Percentiles rank a stretch among this genome's conserved stretches.
phyloP scores from a whole-genome alignment of 2,329 filamentous ascomycete genomes.

The Alternaria infectoria region DNA sequence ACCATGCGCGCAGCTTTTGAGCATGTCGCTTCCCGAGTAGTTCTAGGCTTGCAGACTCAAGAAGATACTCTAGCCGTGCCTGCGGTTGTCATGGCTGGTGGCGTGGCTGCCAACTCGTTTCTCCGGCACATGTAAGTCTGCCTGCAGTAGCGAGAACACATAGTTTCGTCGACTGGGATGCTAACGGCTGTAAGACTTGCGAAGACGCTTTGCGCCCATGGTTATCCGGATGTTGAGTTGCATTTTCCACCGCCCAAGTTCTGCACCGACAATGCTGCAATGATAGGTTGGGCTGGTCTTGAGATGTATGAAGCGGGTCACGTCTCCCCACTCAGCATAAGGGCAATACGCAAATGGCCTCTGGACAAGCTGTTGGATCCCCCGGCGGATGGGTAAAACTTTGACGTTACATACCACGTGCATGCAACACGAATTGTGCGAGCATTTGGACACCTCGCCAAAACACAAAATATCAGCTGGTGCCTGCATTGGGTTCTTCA shows the following conservation, averaged over 20 bases:
- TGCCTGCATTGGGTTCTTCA: not conserved
- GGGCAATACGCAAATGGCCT: conserved; percentile 48
- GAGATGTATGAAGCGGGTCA: conserved; percentile 89
- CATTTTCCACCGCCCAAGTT: conserved; percentile 76
- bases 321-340: conserved; percentile 32
- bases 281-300: conserved; percentile 93
- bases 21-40: conserved; percentile 77
- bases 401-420: not conserved
- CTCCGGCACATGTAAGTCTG: conserved; percentile 67
- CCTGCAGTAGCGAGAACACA: not conserved
- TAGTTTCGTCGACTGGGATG: not conserved
- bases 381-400: conserved; percentile 22
- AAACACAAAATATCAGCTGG: not conserved
- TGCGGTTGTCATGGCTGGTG: conserved; percentile 83
- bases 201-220: conserved; percentile 69
- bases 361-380: conserved; percentile 40
- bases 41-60: conserved; percentile 67
- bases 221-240: conserved; percentile 66
- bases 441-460: not conserved
- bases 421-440: not conserved
- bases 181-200: conserved; percentile 46
- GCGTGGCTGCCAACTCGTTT: conserved; percentile 86
- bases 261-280: conserved; percentile 95
- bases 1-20: conserved; percentile 85
- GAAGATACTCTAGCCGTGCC: conserved; percentile 1